Percentiles rank a stretch among this genome's conserved stretches.
Conservation (phyloP, 2,329 filamentous ascomycete species). For the Trichoderma sp. region DNA sequence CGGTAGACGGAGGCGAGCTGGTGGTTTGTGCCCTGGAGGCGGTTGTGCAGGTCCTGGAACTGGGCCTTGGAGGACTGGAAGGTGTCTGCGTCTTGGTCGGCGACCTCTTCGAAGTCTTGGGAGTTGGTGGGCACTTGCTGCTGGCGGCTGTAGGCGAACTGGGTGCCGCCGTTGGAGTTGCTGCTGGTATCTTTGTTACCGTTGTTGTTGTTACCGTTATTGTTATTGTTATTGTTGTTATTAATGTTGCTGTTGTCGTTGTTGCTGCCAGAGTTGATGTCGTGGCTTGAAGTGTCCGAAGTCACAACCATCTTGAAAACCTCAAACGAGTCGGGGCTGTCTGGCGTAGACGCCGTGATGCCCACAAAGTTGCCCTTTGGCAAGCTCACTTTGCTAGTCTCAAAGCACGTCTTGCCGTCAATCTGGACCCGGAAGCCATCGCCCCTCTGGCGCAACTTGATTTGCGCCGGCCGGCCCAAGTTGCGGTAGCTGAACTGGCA, state of each 20-base stretch:
- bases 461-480: slow-evolving; percentile 76
- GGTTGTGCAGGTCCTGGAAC: slow-evolving; percentile 82
- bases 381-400: slow-evolving; percentile 74
- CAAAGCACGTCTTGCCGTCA: slow-evolving; percentile 80
- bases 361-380: slow-evolving; percentile 83
- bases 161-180: slow-evolving; percentile 35
- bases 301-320: slow-evolving; percentile 82
- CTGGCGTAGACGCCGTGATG: slow-evolving; percentile 82
- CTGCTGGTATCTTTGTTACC: slow-evolving; percentile 40
- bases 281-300: slow-evolving; percentile 47
- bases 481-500: slow-evolving; percentile 92
- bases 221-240: slow-evolving; percentile 43
- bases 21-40: slow-evolving; percentile 72
- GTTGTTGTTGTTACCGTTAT: slow-evolving; percentile 44
- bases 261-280: not conserved
- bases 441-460: slow-evolving; percentile 69
- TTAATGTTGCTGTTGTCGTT: slow-evolving; percentile 28
- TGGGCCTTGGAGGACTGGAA: slow-evolving; percentile 59
- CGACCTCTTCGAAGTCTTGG: slow-evolving; percentile 42
- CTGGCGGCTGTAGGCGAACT: slow-evolving; percentile 27
- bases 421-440: slow-evolving; percentile 74
- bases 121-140: slow-evolving; percentile 27
- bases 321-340: slow-evolving; percentile 93
- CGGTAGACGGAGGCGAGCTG: slow-evolving; percentile 65
- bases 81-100: slow-evolving; percentile 50